Conservation (phyloP, 2,329 filamentous ascomycete species). For the Aspergillus cejpii region DNA sequence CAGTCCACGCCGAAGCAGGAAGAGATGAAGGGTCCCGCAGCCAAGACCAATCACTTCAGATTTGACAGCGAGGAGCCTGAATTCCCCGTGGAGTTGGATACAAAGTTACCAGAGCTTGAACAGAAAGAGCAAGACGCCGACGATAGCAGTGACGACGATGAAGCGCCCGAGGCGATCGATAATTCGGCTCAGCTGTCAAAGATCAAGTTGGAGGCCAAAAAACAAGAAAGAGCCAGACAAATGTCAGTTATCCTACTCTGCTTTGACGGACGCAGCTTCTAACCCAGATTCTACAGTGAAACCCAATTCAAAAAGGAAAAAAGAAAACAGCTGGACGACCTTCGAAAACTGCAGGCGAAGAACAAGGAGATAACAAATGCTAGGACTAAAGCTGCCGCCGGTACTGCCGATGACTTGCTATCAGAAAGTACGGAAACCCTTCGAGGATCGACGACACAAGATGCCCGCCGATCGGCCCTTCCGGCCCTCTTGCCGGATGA, state of each 20-base stretch:
- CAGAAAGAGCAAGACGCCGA: slow-evolving; percentile 18
- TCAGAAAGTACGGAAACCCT: slow-evolving; percentile 40
- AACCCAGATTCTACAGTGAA: slow-evolving; percentile 26
- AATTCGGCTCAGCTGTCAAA: slow-evolving; percentile 36
- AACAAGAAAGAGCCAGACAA: slow-evolving; percentile 33
- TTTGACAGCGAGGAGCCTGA: slow-evolving; percentile 40
- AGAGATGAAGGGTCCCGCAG: slow-evolving; percentile 11
- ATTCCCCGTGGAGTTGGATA: slow-evolving; percentile 15
- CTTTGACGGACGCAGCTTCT: slow-evolving; percentile 9
- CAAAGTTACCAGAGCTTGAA: slow-evolving; percentile 18
- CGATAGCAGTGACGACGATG: slow-evolving; percentile 34
- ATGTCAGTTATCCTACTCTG: slow-evolving; percentile 22
- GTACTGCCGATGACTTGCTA: slow-evolving; percentile 28
- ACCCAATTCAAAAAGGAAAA: slow-evolving; percentile 37
- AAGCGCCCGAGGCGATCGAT: slow-evolving; percentile 39
- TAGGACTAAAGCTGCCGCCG: slow-evolving; percentile 4
- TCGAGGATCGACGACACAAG: slow-evolving; percentile 34
- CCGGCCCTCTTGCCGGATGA: slow-evolving; percentile 48
- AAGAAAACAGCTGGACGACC: slow-evolving; percentile 36
- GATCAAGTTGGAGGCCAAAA: slow-evolving; percentile 36
- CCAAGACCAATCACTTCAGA: slow-evolving; percentile 30
- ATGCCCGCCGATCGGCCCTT: slow-evolving; percentile 35
- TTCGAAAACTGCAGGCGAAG: slow-evolving; percentile 37
- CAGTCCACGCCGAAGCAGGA: slow-evolving; percentile 11
- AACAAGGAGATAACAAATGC: slow-evolving; percentile 25